Percentiles rank a stretch among this genome's conserved stretches.
phyloP scores from a whole-genome alignment of 306 rosid species.

The Cucumis melo region DNA sequence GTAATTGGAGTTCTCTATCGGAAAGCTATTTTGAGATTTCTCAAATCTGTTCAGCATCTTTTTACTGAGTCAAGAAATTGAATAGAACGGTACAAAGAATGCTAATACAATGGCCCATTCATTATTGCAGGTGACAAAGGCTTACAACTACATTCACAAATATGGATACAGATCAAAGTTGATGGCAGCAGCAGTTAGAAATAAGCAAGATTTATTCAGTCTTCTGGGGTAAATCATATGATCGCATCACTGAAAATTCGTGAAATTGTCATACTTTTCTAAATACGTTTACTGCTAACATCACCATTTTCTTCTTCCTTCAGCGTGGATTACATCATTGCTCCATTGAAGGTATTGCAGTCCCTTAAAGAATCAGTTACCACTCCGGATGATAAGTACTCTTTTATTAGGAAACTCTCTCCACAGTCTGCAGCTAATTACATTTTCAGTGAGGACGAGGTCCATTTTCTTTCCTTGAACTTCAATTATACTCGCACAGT shows the following conservation, averaged over 20 bases:
- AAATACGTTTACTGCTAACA: slow-evolving; percentile 3
- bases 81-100: not conserved
- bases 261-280: not conserved
- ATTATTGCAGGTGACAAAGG: slow-evolving; percentile 63
- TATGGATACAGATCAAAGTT: slow-evolving; percentile 80
- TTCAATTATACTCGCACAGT: not conserved
- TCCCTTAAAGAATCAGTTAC: slow-evolving; percentile 78
- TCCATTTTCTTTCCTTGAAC: slow-evolving; percentile 17
- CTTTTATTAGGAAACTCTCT: slow-evolving; percentile 71
- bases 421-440: slow-evolving; percentile 62
- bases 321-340: slow-evolving; percentile 93
- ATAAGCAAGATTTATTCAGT: slow-evolving; percentile 87
- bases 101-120: not conserved
- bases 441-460: slow-evolving; percentile 68
- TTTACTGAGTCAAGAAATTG: not conserved
- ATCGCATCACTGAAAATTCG: not conserved
- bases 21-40: not conserved
- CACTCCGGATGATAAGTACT: slow-evolving; percentile 70
- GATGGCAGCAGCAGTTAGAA: slow-evolving; percentile 99
- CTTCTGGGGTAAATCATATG: slow-evolving; percentile 65
- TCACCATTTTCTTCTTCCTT: slow-evolving; percentile 9
- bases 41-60: not conserved
- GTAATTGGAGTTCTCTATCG: not conserved
- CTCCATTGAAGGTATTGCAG: slow-evolving; percentile 84
- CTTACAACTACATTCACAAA: slow-evolving; percentile 90